A percentile compares a stretch with the other conserved stretches of the same genome.
These are phyloP conservation scores for Stephania japonica DNA, from an alignment of 164 flowering plant genomes.

Conservation along the genomic window DNA sequence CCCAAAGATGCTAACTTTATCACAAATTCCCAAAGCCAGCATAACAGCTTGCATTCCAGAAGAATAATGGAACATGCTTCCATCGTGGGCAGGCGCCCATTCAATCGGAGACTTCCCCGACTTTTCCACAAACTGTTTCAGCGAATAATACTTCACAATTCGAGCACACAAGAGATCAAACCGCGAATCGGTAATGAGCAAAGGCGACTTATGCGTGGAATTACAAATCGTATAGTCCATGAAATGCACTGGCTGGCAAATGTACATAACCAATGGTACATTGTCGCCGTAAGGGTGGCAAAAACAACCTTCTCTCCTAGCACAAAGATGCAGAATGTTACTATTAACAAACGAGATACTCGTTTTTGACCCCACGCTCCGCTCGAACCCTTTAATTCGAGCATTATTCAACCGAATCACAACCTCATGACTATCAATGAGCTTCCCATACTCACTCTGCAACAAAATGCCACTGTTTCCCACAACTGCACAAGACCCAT, in stretches of 20 bases:
- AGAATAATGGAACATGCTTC: constrained; percentile 80
- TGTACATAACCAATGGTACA: constrained; percentile 78
- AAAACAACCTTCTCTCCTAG: constrained; percentile 56
- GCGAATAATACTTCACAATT: constrained; percentile 89
- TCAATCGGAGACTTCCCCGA: constrained; percentile 51
- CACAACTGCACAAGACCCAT: constrained; percentile 77
- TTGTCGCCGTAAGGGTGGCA: constrained; percentile 85
- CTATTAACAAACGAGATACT: constrained; percentile 73
- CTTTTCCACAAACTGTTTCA: constrained; percentile 59
- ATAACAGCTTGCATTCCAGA: constrained; percentile 98
- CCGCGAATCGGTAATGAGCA: constrained; percentile 74
- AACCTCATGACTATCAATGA: constrained; percentile 77
- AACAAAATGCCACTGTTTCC: constrained; percentile 92
- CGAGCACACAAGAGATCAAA: constrained; percentile 78
- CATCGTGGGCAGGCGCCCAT: constrained; percentile 74
- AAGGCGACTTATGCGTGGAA: constrained; percentile 54
- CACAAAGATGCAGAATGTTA: constrained; percentile 76
- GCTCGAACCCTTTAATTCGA: constrained; percentile 36
- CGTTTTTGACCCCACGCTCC: constrained; percentile 67
- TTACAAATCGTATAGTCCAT: constrained; percentile 74
- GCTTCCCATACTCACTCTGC: constrained; percentile 41
- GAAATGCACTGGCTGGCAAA: constrained; percentile 83
- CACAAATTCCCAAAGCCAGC: constrained; percentile 88
- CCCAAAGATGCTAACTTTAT: constrained; percentile 78
- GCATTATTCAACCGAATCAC: constrained; percentile 94